Evolutionary conservation across 306 rosid species (phyloP).

Genomic region (Pterocarpus macrocarpus): DNA sequence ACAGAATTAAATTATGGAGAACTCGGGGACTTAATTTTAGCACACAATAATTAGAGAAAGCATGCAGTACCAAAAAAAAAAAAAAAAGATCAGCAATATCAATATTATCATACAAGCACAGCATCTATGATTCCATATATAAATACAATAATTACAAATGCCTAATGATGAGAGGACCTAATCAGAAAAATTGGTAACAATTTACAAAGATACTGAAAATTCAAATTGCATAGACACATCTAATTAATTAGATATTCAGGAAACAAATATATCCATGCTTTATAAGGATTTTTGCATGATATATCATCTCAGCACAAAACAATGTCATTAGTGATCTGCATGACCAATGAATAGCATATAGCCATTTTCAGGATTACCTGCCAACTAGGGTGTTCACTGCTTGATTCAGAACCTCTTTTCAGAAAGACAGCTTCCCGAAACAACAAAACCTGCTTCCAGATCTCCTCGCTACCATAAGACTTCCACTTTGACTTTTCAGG

Average conservation of each 20-base stretch:
- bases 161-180: conserved; percentile 7
- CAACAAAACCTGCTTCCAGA: conserved; percentile 80
- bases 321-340: conserved; percentile 6
- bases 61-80: not conserved
- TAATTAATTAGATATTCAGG: conserved; percentile 1
- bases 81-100: not conserved
- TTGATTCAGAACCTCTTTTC: conserved; percentile 55
- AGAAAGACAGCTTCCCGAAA: conserved; percentile 69
- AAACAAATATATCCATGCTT: not conserved
- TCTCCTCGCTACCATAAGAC: conserved; percentile 57
- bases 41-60: conserved; percentile 15
- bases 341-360: conserved; percentile 9
- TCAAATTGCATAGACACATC: not conserved
- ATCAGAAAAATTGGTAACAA: conserved; percentile 15
- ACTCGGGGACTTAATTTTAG: not conserved
- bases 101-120: not conserved
- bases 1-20: not conserved
- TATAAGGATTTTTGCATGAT: not conserved
- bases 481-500: conserved; percentile 82
- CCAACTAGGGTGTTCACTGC: conserved; percentile 60
- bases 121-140: conserved; percentile 5
- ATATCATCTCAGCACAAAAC: conserved; percentile 8
- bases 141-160: conserved; percentile 19
- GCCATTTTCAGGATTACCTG: conserved; percentile 59
- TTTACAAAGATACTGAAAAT: not conserved